Percentiles rank a stretch among this genome's conserved stretches.
phyloP scores from a whole-genome alignment of 129 eudicot species.

The Chrysanthemum lavandulifolium region DNA sequence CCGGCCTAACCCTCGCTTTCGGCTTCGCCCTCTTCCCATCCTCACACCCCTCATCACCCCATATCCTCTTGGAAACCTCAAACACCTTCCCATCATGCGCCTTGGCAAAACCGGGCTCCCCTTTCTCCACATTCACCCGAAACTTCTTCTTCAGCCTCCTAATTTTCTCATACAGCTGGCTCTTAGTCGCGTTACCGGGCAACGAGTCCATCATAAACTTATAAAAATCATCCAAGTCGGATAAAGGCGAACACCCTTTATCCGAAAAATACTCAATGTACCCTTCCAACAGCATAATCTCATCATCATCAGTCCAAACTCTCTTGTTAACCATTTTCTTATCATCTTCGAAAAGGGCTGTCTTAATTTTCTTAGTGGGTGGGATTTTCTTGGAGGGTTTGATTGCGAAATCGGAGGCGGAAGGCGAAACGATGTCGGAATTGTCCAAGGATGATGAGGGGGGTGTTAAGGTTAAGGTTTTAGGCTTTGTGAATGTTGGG shows the following conservation, averaged over 20 bases:
- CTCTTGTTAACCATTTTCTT: constrained; percentile 29
- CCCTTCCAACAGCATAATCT: constrained; percentile 43
- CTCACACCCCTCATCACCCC: constrained; percentile 43
- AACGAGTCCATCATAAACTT: constrained; percentile 38
- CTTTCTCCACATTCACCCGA: constrained; percentile 36
- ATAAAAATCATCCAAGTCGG: constrained; percentile 48
- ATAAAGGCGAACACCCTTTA: constrained; percentile 41
- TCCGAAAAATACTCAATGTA: constrained; percentile 35
- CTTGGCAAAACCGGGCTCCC: constrained; percentile 23
- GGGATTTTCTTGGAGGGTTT: constrained; percentile 29
- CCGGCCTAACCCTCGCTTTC: constrained; percentile 12
- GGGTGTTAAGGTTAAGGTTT: constrained; percentile 14
- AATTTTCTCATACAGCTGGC: constrained; percentile 56
- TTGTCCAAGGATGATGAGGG: constrained; percentile 25
- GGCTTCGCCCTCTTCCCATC: constrained; percentile 18
- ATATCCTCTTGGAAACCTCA: constrained; percentile 48
- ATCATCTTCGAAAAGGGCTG: constrained; percentile 18
- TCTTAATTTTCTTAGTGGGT: constrained; percentile 11
- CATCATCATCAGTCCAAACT: constrained; percentile 53
- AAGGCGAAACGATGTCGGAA: constrained; percentile 24
- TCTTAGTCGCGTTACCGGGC: constrained; percentile 35
- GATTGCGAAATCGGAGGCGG: constrained; percentile 30
- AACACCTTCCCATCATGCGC: constrained; percentile 45
- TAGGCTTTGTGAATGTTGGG: constrained; percentile 4
- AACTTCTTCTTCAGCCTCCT: constrained; percentile 69